Evolutionary conservation across 228 moss, liverwort and hornwort genomes (phyloP).

Genomic region (Sphagnum fallax): DNA sequence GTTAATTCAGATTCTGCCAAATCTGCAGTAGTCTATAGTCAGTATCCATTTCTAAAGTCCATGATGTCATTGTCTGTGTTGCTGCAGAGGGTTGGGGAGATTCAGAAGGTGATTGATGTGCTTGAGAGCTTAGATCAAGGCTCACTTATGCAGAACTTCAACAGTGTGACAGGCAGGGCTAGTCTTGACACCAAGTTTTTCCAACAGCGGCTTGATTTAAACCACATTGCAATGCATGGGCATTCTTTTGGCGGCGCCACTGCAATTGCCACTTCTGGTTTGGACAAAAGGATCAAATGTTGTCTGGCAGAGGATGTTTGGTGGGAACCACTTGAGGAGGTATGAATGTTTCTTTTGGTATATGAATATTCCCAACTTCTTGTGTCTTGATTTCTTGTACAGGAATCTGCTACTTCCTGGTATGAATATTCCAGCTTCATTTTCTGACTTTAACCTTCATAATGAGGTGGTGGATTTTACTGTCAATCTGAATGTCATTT

Average conservation of each 20-base stretch:
- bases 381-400: slow-evolving; percentile 38
- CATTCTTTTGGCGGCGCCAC: slow-evolving; percentile 90
- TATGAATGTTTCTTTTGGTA: not conserved
- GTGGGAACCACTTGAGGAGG: slow-evolving; percentile 76
- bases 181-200: slow-evolving; percentile 65
- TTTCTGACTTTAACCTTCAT: no score
- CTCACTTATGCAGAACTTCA: slow-evolving; percentile 59
- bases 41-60: no score
- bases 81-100: slow-evolving; percentile 65
- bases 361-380: no score
- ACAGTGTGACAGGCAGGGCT: slow-evolving; percentile 55
- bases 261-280: slow-evolving; percentile 46
- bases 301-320: slow-evolving; percentile 91
- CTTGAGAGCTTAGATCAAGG: slow-evolving; percentile 79
- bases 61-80: not conserved
- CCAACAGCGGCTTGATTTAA: slow-evolving; percentile 66
- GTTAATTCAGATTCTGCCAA: no score
- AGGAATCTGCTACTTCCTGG: slow-evolving; percentile 50
- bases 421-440: slow-evolving; percentile 6
- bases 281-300: slow-evolving; percentile 78
- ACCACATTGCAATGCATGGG: slow-evolving; percentile 56
- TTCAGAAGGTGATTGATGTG: slow-evolving; percentile 60
- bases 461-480: no score
- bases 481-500: no score
- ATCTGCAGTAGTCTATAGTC: no score